These are phyloP conservation scores for Pleurostoma richardsiae DNA, from an alignment of 2,329 filamentous ascomycete species.

Conservation along the genomic window DNA sequence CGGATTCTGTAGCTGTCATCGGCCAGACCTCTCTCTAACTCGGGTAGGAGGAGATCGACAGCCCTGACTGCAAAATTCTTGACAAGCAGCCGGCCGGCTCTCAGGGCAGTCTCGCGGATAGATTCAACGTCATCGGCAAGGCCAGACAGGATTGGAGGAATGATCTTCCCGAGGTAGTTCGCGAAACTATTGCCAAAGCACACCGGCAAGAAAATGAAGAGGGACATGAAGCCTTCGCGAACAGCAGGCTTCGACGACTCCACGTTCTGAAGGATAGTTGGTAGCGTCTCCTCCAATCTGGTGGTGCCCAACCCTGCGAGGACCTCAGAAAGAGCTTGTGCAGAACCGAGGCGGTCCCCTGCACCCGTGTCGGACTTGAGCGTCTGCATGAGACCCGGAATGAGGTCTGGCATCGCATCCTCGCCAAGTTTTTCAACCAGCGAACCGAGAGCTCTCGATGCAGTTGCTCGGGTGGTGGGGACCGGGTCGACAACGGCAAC, in stretches of 20 bases:
- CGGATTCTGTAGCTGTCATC: slow-evolving; percentile 97
- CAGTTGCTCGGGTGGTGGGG: slow-evolving; percentile 91
- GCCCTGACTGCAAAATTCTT: slow-evolving; percentile 97
- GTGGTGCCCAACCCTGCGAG: slow-evolving; percentile 90
- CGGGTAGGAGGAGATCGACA: slow-evolving; percentile 88
- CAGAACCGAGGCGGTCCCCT: slow-evolving; percentile 91
- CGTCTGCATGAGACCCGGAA: slow-evolving; percentile 94
- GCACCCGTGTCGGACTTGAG: slow-evolving; percentile 96
- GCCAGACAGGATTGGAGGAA: slow-evolving; percentile 89
- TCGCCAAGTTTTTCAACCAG: slow-evolving; percentile 98
- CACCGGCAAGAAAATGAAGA: slow-evolving; percentile 98
- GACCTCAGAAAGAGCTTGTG: slow-evolving; percentile 93
- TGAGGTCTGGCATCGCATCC: slow-evolving; percentile 92
- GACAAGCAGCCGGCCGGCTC: slow-evolving; percentile 87
- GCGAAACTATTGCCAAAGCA: slow-evolving; percentile 99
- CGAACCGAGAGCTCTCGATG: slow-evolving; percentile 90
- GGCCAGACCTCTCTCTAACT: slow-evolving; percentile 92
- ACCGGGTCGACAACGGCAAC: slow-evolving; percentile 90
- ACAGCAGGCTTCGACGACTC: slow-evolving; percentile 85
- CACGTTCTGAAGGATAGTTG: slow-evolving; percentile 94
- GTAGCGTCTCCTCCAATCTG: slow-evolving; percentile 89
- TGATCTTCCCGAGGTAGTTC: slow-evolving; percentile 90
- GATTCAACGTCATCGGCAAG: slow-evolving; percentile 94
- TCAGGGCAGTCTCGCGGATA: slow-evolving; percentile 92
- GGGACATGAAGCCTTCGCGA: slow-evolving; percentile 97